These are phyloP conservation scores for Starmera quercuum DNA, from an alignment of 805 yeast species.

Conservation along the genomic window DNA sequence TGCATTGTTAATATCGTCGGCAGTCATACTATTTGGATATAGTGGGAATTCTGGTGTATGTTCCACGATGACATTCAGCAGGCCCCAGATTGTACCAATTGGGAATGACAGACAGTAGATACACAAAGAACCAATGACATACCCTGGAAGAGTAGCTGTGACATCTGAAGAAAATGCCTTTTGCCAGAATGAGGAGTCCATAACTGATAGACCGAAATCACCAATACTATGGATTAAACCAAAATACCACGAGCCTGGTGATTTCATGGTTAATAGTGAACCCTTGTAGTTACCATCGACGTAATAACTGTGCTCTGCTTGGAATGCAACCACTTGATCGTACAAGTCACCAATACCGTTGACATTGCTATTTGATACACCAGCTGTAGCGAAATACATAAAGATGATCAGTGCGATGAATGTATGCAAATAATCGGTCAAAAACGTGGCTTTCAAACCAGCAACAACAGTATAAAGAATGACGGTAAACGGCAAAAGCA, in stretches of 20 bases:
- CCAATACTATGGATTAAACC: conserved; percentile 25
- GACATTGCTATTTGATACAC: conserved; percentile 28
- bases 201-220: conserved; percentile 26
- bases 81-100: conserved; percentile 29
- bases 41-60: conserved; percentile 26
- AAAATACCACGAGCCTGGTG: conserved; percentile 24
- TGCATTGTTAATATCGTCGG: conserved; percentile 20
- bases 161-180: conserved; percentile 35
- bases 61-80: conserved; percentile 29
- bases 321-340: conserved; percentile 34
- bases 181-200: conserved; percentile 33
- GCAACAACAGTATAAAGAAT: conserved; percentile 42
- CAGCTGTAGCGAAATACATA: conserved; percentile 26
- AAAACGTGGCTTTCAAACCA: conserved; percentile 44
- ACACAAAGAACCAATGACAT: conserved; percentile 29
- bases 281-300: conserved; percentile 28
- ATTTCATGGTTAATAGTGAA: conserved; percentile 28
- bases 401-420: conserved; percentile 34
- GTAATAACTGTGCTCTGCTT: conserved; percentile 26
- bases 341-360: conserved; percentile 29
- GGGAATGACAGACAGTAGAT: conserved; percentile 35
- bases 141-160: conserved; percentile 26
- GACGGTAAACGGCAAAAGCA: conserved; percentile 40
- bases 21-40: not conserved
- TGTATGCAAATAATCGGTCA: conserved; percentile 47